These are phyloP conservation scores for Colletotrichum coccodes DNA, from an alignment of 2,329 filamentous ascomycete genomes.

Conservation along the genomic window DNA sequence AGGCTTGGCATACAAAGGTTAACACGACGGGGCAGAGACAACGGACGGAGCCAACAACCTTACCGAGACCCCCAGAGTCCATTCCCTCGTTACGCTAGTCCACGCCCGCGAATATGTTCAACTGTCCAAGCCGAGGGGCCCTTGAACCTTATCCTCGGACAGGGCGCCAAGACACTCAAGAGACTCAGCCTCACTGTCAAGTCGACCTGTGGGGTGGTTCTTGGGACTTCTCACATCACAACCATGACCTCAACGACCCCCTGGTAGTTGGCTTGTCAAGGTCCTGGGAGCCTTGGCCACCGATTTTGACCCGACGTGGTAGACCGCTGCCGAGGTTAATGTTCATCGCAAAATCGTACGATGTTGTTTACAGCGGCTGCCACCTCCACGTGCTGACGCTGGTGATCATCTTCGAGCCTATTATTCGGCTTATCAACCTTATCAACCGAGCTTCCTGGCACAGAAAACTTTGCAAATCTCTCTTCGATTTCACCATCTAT, in stretches of 20 bases:
- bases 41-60: slow-evolving; percentile 20
- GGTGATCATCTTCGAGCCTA: slow-evolving; percentile 24
- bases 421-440: slow-evolving; percentile 27
- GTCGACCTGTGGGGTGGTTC: slow-evolving; percentile 18
- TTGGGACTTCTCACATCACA: slow-evolving; percentile 13
- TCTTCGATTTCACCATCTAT: slow-evolving; percentile 15
- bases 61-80: slow-evolving; percentile 10
- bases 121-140: slow-evolving; percentile 2
- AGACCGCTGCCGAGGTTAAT: slow-evolving; percentile 8
- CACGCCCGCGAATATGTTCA: slow-evolving; percentile 5
- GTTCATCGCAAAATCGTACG: slow-evolving; percentile 34
- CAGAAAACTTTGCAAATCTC: slow-evolving; percentile 12
- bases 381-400: slow-evolving; percentile 25
- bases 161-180: slow-evolving; percentile 15
- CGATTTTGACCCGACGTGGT: not conserved
- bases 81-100: not conserved
- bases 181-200: slow-evolving; percentile 27
- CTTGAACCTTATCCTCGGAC: slow-evolving; percentile 4
- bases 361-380: slow-evolving; percentile 25
- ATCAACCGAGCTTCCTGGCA: slow-evolving; percentile 12
- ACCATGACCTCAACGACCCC: not conserved
- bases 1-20: slow-evolving; percentile 30
- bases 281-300: slow-evolving; percentile 17
- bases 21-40: slow-evolving; percentile 7
- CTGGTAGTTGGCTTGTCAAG: slow-evolving; percentile 4